These are phyloP conservation scores for Emergomyces orientalis DNA, from an alignment of 2,329 filamentous ascomycete species.

Conservation along the genomic window DNA sequence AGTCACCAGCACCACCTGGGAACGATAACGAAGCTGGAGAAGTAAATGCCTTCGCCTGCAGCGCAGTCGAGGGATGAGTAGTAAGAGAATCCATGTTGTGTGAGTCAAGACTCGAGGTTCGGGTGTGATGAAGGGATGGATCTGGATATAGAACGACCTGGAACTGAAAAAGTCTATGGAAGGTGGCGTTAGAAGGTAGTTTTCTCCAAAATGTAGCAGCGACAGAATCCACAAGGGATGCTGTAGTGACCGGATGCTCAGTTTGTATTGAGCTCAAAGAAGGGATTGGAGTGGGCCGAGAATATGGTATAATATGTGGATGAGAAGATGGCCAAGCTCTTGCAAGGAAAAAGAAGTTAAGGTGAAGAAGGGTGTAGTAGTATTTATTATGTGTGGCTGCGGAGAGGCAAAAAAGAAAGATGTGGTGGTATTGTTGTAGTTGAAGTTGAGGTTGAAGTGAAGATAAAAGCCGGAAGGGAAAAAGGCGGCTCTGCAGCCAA, in stretches of 20 bases:
- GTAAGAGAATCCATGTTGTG: conserved; percentile 72
- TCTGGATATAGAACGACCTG: not conserved
- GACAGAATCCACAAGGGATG: not conserved
- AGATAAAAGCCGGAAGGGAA: conserved; percentile 1
- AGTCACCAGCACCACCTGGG: conserved; percentile 69
- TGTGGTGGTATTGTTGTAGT: not conserved
- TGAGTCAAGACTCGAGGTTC: conserved; percentile 23
- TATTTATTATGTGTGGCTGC: conserved; percentile 6
- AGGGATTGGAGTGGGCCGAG: not conserved
- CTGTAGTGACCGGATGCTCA: conserved; percentile 1
- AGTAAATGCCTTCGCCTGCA: conserved; percentile 92
- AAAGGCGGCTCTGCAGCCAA: conserved; percentile 2
- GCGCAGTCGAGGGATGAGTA: conserved; percentile 82
- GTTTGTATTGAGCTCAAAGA: not conserved
- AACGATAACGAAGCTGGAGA: conserved; percentile 87
- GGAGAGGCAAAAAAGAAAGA: not conserved
- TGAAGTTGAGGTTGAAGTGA: not conserved
- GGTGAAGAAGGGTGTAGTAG: not conserved
- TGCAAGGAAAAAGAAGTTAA: not conserved
- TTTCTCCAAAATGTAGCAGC: not conserved
- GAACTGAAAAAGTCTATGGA: not conserved
- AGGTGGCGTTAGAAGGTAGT: not conserved
- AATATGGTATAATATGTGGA: not conserved
- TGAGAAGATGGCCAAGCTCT: not conserved
- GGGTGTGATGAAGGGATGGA: conserved; percentile 18